Conservation (phyloP, 2,329 filamentous ascomycete genomes). For the Hypoxylon sp. region DNA sequence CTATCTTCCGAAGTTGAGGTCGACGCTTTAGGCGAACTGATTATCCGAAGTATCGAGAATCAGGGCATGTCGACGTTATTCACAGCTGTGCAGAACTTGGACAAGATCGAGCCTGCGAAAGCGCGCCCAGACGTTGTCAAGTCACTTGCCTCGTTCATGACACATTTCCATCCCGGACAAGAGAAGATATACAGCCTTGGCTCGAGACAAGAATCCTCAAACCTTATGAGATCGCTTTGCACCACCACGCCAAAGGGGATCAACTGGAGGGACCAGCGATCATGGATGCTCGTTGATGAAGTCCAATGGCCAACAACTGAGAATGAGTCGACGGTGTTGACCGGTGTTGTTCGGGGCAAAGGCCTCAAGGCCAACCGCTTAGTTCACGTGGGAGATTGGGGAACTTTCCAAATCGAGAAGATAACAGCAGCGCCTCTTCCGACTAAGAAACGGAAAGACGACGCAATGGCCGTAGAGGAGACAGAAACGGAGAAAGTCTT, state of each 20-base stretch:
- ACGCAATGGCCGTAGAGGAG: constrained; percentile 77
- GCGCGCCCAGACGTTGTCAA: constrained; percentile 79
- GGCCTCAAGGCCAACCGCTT: constrained; percentile 90
- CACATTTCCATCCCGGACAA: constrained; percentile 91
- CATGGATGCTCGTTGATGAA: constrained; percentile 93
- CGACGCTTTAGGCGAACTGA: constrained; percentile 84
- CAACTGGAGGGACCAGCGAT: constrained; percentile 94
- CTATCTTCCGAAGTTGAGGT: constrained; percentile 87
- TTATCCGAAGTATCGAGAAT: constrained; percentile 88
- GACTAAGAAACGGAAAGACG: constrained; percentile 70
- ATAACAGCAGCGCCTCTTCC: constrained; percentile 82
- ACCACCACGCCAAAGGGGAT: constrained; percentile 93
- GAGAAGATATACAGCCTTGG: constrained; percentile 93
- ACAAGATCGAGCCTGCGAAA: constrained; percentile 83
- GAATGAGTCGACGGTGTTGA: constrained; percentile 77
- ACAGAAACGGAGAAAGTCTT: constrained; percentile 68
- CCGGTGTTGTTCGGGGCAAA: constrained; percentile 86
- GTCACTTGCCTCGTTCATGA: constrained; percentile 92
- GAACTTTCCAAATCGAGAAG: constrained; percentile 90
- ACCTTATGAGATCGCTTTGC: constrained; percentile 90
- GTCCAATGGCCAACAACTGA: constrained; percentile 75
- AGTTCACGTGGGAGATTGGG: constrained; percentile 93
- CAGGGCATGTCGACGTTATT: constrained; percentile 96
- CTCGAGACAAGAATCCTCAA: constrained; percentile 89
- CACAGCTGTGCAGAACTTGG: constrained; percentile 83